A percentile compares a stretch with the other conserved stretches of the same genome.
Conservation (phyloP, 2,329 filamentous ascomycete species). For the Apiospora hydei region DNA sequence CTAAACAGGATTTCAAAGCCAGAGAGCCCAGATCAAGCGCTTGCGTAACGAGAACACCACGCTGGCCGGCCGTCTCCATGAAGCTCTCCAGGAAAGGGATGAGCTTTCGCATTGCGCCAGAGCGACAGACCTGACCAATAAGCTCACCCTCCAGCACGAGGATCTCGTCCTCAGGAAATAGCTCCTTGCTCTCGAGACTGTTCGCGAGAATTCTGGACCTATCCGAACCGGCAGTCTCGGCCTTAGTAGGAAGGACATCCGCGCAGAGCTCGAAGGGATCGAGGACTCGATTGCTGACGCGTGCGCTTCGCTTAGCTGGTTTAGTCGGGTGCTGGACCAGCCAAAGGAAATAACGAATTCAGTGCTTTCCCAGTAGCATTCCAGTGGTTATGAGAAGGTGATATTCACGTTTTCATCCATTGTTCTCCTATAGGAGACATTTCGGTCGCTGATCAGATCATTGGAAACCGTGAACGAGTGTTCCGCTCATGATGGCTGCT, state of each 20-base stretch:
- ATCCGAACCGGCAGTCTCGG: not conserved
- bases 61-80: not conserved
- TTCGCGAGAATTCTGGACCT: not conserved
- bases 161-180: not conserved
- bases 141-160: not conserved
- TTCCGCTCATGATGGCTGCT: too few relatives aligned
- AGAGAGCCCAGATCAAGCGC: not conserved
- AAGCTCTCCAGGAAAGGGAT: not conserved
- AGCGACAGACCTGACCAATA: not conserved
- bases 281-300: not conserved
- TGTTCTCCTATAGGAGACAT: too few relatives aligned
- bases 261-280: not conserved
- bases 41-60: not conserved
- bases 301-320: not conserved
- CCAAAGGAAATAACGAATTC: not conserved
- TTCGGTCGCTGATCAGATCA: too few relatives aligned
- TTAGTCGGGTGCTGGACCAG: not conserved
- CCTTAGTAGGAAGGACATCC: not conserved
- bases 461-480: too few relatives aligned
- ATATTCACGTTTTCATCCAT: too few relatives aligned
- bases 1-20: not conserved
- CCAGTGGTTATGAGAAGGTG: too few relatives aligned
- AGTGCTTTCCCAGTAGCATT: not conserved
- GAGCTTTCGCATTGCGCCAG: not conserved
- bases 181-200: not conserved